phyloP scores from a whole-genome alignment of 75 land plant genomes.

The Sequoiadendron giganteum region DNA sequence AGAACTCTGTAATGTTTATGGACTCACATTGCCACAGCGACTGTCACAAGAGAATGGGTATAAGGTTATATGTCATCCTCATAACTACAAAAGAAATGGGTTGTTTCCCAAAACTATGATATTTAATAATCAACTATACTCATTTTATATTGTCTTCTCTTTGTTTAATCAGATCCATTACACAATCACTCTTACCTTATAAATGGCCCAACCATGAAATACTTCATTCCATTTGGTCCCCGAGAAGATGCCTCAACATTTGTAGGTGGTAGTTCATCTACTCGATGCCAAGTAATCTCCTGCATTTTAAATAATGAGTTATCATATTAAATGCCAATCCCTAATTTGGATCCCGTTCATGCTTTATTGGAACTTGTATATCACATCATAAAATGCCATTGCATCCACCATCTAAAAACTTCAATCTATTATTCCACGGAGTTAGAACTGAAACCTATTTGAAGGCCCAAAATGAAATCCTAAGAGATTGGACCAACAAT shows the following conservation, averaged over 20 bases:
- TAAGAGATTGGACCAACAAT: background rate
- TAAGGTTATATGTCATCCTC: background rate
- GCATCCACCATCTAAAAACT: background rate
- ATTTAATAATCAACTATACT: background rate
- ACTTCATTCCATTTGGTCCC: constrained; percentile 83
- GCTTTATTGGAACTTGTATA: background rate
- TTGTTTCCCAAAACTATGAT: background rate
- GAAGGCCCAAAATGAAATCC: background rate
- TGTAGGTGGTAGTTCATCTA: constrained; percentile 74
- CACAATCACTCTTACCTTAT: constrained; percentile 46
- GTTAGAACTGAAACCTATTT: background rate
- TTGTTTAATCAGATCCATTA: background rate
- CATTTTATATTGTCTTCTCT: background rate
- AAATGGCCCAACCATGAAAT: constrained; percentile 95
- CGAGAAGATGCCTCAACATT: constrained; percentile 68
- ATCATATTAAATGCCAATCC: background rate
- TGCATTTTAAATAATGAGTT: constrained; percentile 20
- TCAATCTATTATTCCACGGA: background rate
- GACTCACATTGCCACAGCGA: background rate
- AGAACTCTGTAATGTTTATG: background rate
- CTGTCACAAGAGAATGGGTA: background rate
- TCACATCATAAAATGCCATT: background rate
- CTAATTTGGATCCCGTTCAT: background rate
- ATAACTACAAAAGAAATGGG: background rate
- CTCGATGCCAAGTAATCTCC: constrained; percentile 92